phyloP scores from a whole-genome alignment of 805 yeast genomes.

The Suhomyces xylopsoci region DNA sequence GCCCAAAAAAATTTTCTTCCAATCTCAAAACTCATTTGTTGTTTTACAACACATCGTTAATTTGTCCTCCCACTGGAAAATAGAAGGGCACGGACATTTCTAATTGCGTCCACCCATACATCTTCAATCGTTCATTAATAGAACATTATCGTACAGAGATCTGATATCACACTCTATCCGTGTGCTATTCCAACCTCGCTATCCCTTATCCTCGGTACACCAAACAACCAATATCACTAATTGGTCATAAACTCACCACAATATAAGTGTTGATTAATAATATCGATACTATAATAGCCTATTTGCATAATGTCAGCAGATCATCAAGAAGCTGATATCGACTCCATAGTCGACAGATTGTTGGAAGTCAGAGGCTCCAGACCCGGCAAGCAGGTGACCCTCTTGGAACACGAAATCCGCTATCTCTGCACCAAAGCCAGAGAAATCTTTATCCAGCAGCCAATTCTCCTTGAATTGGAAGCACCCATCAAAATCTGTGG shows the following conservation, averaged over 20 bases:
- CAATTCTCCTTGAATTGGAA: slow-evolving; percentile 89
- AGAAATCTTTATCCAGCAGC: slow-evolving; percentile 96
- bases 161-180: neutral
- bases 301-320: slow-evolving; percentile 29
- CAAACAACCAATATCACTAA: no score
- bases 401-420: slow-evolving; percentile 91
- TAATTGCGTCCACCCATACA: neutral
- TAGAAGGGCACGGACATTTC: slow-evolving; percentile 1
- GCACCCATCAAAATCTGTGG: slow-evolving; percentile 98
- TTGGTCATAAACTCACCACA: no score
- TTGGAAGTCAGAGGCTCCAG: slow-evolving; percentile 97
- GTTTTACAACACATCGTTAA: slow-evolving; percentile 4
- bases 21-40: slow-evolving; percentile 5
- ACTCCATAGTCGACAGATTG: slow-evolving; percentile 93
- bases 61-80: neutral
- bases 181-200: neutral
- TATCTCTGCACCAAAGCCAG: slow-evolving; percentile 96
- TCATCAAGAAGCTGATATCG: slow-evolving; percentile 82
- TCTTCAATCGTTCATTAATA: neutral
- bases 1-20: slow-evolving; percentile 5
- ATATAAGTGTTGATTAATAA: no score
- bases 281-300: no score
- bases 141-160: neutral
- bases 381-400: slow-evolving; percentile 95
- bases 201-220: neutral